Evolutionary conservation across 1,284 basidiomycete species (phyloP).

Genomic region (Naganishia cerealis): DNA sequence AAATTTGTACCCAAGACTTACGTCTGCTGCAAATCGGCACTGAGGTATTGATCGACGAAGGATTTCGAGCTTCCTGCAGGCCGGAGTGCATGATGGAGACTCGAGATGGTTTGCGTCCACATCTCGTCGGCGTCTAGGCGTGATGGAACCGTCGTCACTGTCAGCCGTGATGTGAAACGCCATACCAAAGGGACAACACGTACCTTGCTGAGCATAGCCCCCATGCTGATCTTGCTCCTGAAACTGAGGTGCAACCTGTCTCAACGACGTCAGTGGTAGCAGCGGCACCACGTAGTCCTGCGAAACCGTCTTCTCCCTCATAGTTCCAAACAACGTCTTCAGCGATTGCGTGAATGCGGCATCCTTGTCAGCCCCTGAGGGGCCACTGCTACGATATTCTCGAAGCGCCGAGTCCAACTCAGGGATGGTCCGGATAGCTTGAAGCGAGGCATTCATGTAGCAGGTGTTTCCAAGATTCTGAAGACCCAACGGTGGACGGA

Average conservation of each 20-base stretch:
- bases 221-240: constrained; percentile 65
- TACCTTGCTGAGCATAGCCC: constrained; percentile 84
- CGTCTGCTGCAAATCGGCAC: constrained; percentile 77
- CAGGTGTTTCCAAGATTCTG: constrained; percentile 50
- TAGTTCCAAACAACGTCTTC: constrained; percentile 69
- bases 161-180: background rate
- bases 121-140: constrained; percentile 88
- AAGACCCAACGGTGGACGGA: constrained; percentile 59
- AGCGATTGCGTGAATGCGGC: constrained; percentile 60
- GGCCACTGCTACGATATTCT: background rate
- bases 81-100: constrained; percentile 65
- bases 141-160: background rate
- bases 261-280: constrained; percentile 69
- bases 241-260: constrained; percentile 86
- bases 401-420: constrained; percentile 72
- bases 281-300: constrained; percentile 69
- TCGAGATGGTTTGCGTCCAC: constrained; percentile 79
- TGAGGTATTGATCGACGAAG: constrained; percentile 83
- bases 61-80: constrained; percentile 49
- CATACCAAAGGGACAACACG: constrained; percentile 26
- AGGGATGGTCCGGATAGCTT: constrained; percentile 85
- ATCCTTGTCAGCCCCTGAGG: constrained; percentile 3
- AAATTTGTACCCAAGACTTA: constrained; percentile 55
- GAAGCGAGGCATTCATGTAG: constrained; percentile 94
- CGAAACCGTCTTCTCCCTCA: constrained; percentile 68